phyloP scores from a whole-genome alignment of 1,284 basidiomycete genomes.

The Peniophora sp. region DNA sequence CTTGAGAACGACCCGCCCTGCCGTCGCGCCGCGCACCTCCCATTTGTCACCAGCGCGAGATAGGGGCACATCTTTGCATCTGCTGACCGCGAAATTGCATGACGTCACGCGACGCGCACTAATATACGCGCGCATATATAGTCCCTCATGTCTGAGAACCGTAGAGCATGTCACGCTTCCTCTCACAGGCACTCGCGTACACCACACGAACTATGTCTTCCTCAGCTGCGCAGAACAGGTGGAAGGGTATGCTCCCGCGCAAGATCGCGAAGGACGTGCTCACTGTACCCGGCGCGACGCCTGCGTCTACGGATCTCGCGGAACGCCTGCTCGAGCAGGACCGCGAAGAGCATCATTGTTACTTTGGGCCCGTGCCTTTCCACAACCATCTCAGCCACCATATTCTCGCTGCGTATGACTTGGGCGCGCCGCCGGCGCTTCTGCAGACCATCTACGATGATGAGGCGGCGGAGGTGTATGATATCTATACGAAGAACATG shows the following conservation, averaged over 20 bases:
- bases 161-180: background rate
- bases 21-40: too few species aligned
- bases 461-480: conserved; percentile 31
- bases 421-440: conserved; percentile 47
- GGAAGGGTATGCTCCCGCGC: conserved; percentile 10
- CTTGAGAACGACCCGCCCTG: too few species aligned
- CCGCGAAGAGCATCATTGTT: conserved; percentile 49
- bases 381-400: conserved; percentile 65
- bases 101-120: too few species aligned
- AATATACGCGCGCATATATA: too few species aligned
- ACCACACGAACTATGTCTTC: conserved; percentile 5
- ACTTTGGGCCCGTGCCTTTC: conserved; percentile 38
- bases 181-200: background rate
- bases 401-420: conserved; percentile 57
- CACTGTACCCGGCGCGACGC: conserved; percentile 42
- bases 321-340: conserved; percentile 49
- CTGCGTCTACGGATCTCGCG: conserved; percentile 34
- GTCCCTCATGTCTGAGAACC: too few species aligned
- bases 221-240: conserved; percentile 1
- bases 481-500: conserved; percentile 34
- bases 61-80: too few species aligned
- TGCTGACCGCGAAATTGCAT: too few species aligned
- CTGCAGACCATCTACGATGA: conserved; percentile 46
- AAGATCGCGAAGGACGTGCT: conserved; percentile 32
- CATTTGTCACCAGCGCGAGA: too few species aligned